Conservation (phyloP, 208 protist genomes). For the Wallacemonas sp. region DNA sequence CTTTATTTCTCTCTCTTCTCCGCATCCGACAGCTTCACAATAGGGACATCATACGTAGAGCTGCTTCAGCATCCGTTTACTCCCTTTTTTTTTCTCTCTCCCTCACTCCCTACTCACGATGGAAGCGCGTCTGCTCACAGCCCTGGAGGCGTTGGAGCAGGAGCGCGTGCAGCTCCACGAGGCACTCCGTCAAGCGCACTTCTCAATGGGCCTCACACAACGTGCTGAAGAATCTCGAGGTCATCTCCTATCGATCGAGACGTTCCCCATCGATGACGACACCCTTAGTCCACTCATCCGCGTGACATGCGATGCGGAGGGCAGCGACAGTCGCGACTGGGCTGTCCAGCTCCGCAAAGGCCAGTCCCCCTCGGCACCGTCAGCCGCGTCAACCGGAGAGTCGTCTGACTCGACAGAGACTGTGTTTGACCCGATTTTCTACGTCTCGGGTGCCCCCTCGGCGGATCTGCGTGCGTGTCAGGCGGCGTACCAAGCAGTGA, state of each 20-base stretch:
- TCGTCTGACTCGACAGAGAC: no score
- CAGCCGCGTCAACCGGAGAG: no score
- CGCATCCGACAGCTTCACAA: no score
- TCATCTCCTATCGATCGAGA: conserved; percentile 45
- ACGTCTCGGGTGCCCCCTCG: conserved; percentile 43
- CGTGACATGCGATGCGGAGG: background rate
- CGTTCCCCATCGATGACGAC: conserved; percentile 37
- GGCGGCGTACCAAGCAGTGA: conserved; percentile 37
- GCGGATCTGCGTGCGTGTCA: conserved; percentile 48
- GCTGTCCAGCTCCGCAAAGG: background rate
- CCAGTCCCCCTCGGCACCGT: no score
- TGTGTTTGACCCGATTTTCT: conserved; percentile 51
- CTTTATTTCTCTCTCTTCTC: background rate
- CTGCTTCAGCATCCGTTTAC: background rate
- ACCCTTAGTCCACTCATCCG: conserved; percentile 30
- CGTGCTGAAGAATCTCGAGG: conserved; percentile 57
- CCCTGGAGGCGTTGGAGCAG: conserved; percentile 43
- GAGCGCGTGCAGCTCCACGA: conserved; percentile 45
- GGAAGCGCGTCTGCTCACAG: conserved; percentile 27
- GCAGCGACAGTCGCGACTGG: background rate
- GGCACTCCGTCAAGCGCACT: conserved; percentile 51
- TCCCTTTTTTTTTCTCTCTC: conserved; percentile 18
- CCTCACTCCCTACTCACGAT: conserved; percentile 2
- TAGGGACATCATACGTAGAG: background rate
- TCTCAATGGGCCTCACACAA: conserved; percentile 44